Evolutionary conservation across 1,284 basidiomycete genomes (phyloP), one percentile per base, ranked within the genome.

Genomic region (Ustilago vetiveriae): DNA sequence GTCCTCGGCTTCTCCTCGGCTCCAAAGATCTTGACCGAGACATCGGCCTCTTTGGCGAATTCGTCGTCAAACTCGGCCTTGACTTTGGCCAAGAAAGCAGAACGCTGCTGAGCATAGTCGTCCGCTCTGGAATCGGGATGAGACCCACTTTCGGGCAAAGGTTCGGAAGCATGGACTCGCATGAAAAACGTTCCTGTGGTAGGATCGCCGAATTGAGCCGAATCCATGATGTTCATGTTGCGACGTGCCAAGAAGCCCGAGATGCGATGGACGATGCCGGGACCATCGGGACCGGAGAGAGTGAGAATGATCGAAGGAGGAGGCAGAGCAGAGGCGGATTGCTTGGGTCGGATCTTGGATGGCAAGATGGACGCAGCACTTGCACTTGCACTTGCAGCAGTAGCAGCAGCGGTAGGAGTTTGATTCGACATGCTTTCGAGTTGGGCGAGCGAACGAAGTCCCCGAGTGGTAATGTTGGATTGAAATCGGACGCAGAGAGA

Each of bases 301-400:
- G 78, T 80, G 24, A 80, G 56, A 52, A 80, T 78, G 64, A 80
- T 70, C n/a, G 70, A 72, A 6, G 70, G 65, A 39, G 77, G 51
- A 72, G 79, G 51, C 72, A 79, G 36, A 81, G 76, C 45, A 17
- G 88, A 87, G 9, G 88, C 72, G n/a, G 74, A 50, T 21, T 57
- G 66, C 51, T 57, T 58, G 26, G 72, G 47, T 22, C 45, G 56
- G 37, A 71, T 64, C 43, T 68, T 62, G 47, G 53, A 46, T 2
- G 60, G 66, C 19, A 68, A 36, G 46, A 62, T 63, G 22, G 72
- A 53, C 45, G 65, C 67, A 30, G n/a, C n/a, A n/a, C n/a, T n/a
- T n/a, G n/a, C n/a, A n/a, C n/a, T n/a, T 30, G 24, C 43, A 21
- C 48, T 24, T 4, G 66, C 57, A 39, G 55, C 47, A 3, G 51